Evolutionary conservation across 768 basidiomycete genomes (phyloP), one percentile per base, ranked within the genome.

Genomic region (Punctularia strigosozonata): DNA sequence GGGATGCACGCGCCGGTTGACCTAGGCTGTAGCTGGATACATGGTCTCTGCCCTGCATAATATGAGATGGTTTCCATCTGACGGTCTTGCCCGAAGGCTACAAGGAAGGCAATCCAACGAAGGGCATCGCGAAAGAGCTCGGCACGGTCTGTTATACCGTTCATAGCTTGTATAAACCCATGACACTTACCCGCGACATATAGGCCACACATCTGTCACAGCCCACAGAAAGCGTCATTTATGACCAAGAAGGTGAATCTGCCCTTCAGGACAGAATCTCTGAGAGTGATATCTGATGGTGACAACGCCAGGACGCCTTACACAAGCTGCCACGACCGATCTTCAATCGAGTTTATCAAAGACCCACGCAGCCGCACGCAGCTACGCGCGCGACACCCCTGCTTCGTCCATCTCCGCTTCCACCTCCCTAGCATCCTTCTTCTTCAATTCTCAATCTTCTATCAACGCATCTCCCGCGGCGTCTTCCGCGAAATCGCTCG

Each of bases 101-200:
- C 33, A 34, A 34, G 18, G 33, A 34, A 20, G 33, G 33, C 8
- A 34, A 34, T 20, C 33, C 33, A 19, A 19, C 33, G 33, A 34
- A 19, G 20, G 33, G 20, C 13, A 34, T 34, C 33, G 33, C 33
- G 33, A 34, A 34, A 20, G 33, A 34, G 33, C 8, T 34, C 33
- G 33, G 33, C 33, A 19, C 18, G 18, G 33, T 34, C 10, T 10
- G 33, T 19, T n/a, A n/a, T n/a, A n/a, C n/a, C n/a, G n/a, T n/a
- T n/a, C n/a, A n/a, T n/a, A n/a, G n/a, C n/a, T n/a, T n/a, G n/a
- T n/a, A n/a, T n/a, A n/a, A n/a, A n/a, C n/a, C n/a, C n/a, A n/a
- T n/a, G n/a, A n/a, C n/a, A n/a, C n/a, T n/a, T n/a, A n/a, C n/a
- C 10, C 10, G 28, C 28, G 28, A 15, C 28, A 10, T 30, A 10